Percentiles rank a stretch among this genome's conserved stretches.
phyloP scores from a whole-genome alignment of 1,284 basidiomycete species.

The Austroboletus niveus region DNA sequence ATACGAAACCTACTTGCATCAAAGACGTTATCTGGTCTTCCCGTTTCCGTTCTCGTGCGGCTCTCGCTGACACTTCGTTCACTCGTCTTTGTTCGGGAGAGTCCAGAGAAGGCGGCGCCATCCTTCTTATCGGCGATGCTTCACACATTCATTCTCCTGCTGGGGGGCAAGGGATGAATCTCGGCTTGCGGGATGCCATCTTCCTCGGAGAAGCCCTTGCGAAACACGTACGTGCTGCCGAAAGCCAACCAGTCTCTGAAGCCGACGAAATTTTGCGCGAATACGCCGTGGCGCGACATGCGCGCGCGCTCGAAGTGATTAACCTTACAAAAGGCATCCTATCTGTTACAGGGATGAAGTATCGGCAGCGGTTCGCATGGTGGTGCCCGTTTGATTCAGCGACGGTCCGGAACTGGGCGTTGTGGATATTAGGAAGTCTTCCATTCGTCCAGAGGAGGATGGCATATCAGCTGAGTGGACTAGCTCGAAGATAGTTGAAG shows the following conservation, averaged over 20 bases:
- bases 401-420: constrained; percentile 9
- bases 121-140: constrained; percentile 43
- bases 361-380: constrained; percentile 14
- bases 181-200: constrained; percentile 43
- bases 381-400: constrained; percentile 19
- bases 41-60: constrained; percentile 40
- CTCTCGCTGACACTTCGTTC: constrained; percentile 36
- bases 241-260: constrained; percentile 6
- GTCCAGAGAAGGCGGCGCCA: constrained; percentile 14
- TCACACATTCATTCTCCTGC: constrained; percentile 46
- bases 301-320: constrained; percentile 24
- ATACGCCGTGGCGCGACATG: constrained; percentile 19
- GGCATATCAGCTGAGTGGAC: constrained; percentile 21
- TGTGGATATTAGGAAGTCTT: constrained; percentile 18
- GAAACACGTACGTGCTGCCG: constrained; percentile 23
- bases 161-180: constrained; percentile 50
- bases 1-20: constrained; percentile 19
- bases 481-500: constrained; percentile 15
- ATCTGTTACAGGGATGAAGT: constrained; percentile 11
- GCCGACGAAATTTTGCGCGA: constrained; percentile 20
- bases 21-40: constrained; percentile 38
- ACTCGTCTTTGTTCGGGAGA: constrained; percentile 20
- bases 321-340: constrained; percentile 21
- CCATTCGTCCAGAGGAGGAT: constrained; percentile 16
- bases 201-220: constrained; percentile 29